Conservation (phyloP, 768 basidiomycete genomes). For the Kwoniella dendrophila region DNA sequence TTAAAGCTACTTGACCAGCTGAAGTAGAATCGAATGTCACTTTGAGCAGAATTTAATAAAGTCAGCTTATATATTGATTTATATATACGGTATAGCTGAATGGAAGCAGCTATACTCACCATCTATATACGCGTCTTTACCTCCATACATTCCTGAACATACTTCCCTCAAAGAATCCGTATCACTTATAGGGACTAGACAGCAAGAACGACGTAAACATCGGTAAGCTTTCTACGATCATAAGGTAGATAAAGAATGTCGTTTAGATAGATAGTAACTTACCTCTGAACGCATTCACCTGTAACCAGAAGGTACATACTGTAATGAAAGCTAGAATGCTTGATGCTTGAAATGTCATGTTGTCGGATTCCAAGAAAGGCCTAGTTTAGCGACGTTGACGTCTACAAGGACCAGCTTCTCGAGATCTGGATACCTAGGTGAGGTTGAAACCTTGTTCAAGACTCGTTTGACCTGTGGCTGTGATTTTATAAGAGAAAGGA, state of each 20-base stretch:
- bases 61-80: neutral
- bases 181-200: slow-evolving; percentile 62
- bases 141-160: slow-evolving; percentile 94
- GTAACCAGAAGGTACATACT: neutral
- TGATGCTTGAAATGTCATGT: neutral
- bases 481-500: no score
- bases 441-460: no score
- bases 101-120: slow-evolving; percentile 36
- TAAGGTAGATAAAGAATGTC: neutral
- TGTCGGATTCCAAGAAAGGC: no score
- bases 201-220: slow-evolving; percentile 1
- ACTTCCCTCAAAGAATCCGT: slow-evolving; percentile 83
- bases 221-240: no score
- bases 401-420: no score
- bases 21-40: slow-evolving; percentile 76
- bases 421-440: no score
- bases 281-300: slow-evolving; percentile 21
- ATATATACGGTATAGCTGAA: neutral
- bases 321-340: neutral
- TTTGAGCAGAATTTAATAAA: slow-evolving; percentile 30
- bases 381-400: no score
- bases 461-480: no score
- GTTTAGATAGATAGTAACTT: neutral
- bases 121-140: slow-evolving; percentile 70
- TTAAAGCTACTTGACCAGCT: slow-evolving; percentile 85